These are phyloP conservation scores for Penicillium atrosanguineum DNA, from an alignment of 495 filamentous ascomycete genomes.

Conservation along the genomic window DNA sequence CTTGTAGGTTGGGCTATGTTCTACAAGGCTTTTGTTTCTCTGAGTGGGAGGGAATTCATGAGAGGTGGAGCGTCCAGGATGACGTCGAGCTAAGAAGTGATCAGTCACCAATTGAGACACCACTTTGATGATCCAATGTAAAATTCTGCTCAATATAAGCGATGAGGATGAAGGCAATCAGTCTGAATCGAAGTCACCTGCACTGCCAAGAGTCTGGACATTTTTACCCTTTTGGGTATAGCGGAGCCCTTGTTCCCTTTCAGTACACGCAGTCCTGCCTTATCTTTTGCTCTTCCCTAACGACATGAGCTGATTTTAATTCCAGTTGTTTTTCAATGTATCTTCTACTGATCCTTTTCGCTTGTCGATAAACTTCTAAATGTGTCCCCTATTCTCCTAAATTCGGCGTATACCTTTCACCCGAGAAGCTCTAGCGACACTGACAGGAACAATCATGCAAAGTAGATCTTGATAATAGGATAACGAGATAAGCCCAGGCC, in stretches of 20 bases:
- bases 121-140: not conserved
- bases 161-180: not conserved
- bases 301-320: not conserved
- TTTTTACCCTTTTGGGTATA: constrained; percentile 38
- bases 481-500: constrained; percentile 3
- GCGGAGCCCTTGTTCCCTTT: constrained; percentile 20
- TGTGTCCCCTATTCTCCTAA: not conserved
- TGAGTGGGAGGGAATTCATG: too few species aligned
- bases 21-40: too few species aligned
- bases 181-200: not conserved
- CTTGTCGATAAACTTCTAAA: not conserved
- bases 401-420: not conserved
- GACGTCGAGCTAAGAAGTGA: too few species aligned
- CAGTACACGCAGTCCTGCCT: constrained; percentile 25
- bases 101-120: not conserved
- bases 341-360: not conserved
- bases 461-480: not conserved
- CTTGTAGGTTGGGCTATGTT: too few species aligned
- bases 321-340: not conserved
- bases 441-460: not conserved
- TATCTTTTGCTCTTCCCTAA: not conserved
- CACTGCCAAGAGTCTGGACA: constrained; percentile 24
- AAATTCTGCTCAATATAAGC: not conserved
- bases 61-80: too few species aligned
- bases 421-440: not conserved